Base-by-base conservation (phyloP, 345 rosid species). In the Pistacia integerrima region DNA sequence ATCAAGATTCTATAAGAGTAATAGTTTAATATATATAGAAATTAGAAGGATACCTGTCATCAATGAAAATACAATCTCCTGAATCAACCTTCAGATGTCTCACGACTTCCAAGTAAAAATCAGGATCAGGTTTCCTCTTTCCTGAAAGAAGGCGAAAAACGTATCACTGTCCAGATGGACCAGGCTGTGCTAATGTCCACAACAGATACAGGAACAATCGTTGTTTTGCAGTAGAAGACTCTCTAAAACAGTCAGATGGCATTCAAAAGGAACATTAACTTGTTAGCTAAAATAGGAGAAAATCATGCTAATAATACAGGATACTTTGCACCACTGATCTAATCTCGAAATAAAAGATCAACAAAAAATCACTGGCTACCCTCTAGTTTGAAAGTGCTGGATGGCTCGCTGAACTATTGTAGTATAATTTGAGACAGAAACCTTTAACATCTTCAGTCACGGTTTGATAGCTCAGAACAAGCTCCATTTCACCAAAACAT, bases 41-140 rank as follows among this genome's bases (percentile, higher is more conserved):
- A 77, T 30, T 5, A 14, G 75, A 65, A 62, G 55, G 67, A 74
- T 65, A 71, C 99, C 97, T 92, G 90, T 93, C 97, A 79, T 93
- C 97, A 61, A 93, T 71, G 78, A 95, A 93, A 71, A 95, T 77
- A 79, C 99, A 93, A 83, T 83, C 80, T 33, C 72, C 74, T 65
- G 99, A 90, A 75, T 95, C 91, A 72, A 93, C 93, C 67, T 86
- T 77, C 57, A 93, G 98, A 76, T 86, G 88, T 69, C 75, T 74
- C 67, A 87, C 78, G 62, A 77, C 93, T 74, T 90, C 90, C 77
- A 82, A 77, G 79, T 85, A 93, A 81, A 88, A 89, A 59, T 85
- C 87, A 68, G 80, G 94, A 79, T 95, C 93, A 74, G 99, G 98
- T 85, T 95, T 95, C 86, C 98, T 93, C 83, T 89, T 95, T 61